These are phyloP conservation scores for Kitagawia praeruptora DNA, from an alignment of 129 eudicot genomes.

Conservation along the genomic window DNA sequence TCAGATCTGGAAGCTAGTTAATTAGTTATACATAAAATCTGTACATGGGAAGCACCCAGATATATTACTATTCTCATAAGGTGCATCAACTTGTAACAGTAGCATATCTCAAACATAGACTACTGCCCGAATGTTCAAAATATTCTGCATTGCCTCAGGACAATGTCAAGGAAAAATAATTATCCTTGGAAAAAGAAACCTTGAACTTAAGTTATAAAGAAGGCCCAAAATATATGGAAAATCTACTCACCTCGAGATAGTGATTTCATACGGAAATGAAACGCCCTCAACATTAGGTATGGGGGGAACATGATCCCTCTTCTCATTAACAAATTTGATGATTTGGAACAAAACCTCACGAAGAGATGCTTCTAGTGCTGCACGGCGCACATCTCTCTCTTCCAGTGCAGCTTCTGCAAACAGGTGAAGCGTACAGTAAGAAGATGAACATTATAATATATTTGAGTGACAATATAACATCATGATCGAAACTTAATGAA, in stretches of 20 bases:
- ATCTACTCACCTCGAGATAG: conserved; percentile 76
- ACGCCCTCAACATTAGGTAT: conserved; percentile 79
- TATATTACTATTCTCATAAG: conserved; percentile 2
- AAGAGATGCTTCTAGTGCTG: conserved; percentile 68
- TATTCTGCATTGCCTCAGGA: too few species aligned
- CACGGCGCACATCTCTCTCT: conserved; percentile 66
- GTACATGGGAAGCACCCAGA: background rate
- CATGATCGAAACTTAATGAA: background rate
- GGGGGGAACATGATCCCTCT: conserved; percentile 93
- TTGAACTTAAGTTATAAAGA: background rate
- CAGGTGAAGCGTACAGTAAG: background rate
- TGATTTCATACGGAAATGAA: conserved; percentile 87
- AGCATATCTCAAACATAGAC: background rate
- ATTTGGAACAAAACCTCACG: conserved; percentile 94
- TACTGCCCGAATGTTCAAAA: background rate
- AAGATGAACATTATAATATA: conserved; percentile 1
- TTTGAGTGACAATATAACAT: background rate
- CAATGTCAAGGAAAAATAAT: background rate
- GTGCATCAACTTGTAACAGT: background rate
- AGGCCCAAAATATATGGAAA: background rate
- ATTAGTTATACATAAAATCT: background rate
- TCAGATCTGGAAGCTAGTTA: background rate
- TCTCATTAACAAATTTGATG: conserved; percentile 90
- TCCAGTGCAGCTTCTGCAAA: conserved; percentile 54
- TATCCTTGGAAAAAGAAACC: background rate